These are phyloP conservation scores for Gossypium arboreum DNA, from an alignment of 345 rosid genomes.

Conservation along the genomic window DNA sequence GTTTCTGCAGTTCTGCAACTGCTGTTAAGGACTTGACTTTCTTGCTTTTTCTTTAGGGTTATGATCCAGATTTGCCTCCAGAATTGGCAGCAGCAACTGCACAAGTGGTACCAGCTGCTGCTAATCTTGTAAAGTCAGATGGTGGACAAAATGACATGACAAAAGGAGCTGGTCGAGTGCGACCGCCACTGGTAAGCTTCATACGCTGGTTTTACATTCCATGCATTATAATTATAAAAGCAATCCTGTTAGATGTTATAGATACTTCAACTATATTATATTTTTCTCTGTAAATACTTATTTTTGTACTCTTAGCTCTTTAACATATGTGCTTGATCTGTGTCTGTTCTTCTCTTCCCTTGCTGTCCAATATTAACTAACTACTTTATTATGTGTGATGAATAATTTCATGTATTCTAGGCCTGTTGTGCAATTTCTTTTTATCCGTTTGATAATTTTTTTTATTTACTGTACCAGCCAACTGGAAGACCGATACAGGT, in stretches of 20 bases:
- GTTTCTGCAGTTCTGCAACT: background rate
- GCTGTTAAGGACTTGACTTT: background rate
- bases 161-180: slow-evolving; percentile 60
- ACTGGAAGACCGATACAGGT: slow-evolving; percentile 97
- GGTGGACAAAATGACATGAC: slow-evolving; percentile 51
- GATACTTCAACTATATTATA: background rate
- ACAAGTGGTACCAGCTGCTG: slow-evolving; percentile 58
- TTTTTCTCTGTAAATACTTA: background rate
- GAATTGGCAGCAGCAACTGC: slow-evolving; percentile 97
- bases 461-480: slow-evolving; percentile 52
- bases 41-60: slow-evolving; percentile 48
- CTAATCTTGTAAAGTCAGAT: slow-evolving; percentile 56
- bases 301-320: background rate
- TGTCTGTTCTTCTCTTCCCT: background rate
- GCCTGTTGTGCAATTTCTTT: slow-evolving; percentile 2
- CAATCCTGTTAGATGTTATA: background rate
- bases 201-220: slow-evolving; percentile 28
- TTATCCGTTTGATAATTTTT: background rate
- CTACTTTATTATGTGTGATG: background rate
- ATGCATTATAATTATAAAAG: background rate
- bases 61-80: slow-evolving; percentile 96
- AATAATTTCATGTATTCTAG: background rate
- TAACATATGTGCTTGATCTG: background rate
- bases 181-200: slow-evolving; percentile 75
- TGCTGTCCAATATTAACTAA: background rate